Evolutionary conservation across 441 rosid genomes (phyloP).

Genomic region (Flueggea neowawraea): DNA sequence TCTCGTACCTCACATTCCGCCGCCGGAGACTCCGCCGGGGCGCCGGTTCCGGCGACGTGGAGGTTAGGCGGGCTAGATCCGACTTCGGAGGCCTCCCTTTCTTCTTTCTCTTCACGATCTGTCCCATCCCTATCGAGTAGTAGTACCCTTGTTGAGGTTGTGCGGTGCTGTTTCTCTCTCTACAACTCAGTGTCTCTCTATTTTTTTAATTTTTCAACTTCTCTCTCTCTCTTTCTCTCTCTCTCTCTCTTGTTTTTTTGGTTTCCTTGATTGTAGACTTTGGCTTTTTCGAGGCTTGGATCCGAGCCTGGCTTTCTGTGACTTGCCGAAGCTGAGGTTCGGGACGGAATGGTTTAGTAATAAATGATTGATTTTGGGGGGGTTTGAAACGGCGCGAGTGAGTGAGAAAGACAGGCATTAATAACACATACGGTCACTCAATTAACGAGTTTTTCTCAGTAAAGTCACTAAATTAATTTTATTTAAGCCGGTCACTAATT

Average conservation of each 20-base stretch:
- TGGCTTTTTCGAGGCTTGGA: conserved; percentile 33
- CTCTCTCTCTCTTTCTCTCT: conserved; percentile 3
- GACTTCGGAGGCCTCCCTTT: conserved; percentile 93
- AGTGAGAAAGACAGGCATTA: no score
- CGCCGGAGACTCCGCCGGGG: conserved; percentile 74
- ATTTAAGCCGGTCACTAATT: no score
- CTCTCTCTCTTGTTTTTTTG: conserved; percentile 3
- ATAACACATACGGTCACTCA: no score
- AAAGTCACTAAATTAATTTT: no score
- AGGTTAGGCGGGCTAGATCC: conserved; percentile 61
- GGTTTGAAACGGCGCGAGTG: conserved; percentile 24
- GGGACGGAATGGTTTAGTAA: conserved; percentile 14
- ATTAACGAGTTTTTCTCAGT: no score
- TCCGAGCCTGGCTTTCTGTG: conserved; percentile 25
- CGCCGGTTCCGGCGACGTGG: conserved; percentile 43
- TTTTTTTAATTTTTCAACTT: conserved; percentile 7
- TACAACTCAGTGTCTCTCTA: neutral
- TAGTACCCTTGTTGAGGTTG: no score
- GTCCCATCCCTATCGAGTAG: conserved; percentile 25
- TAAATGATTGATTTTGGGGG: conserved; percentile 27
- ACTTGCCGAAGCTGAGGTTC: conserved; percentile 26
- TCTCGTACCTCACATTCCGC: conserved; percentile 77
- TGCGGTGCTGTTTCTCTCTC: neutral
- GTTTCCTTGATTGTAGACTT: conserved; percentile 25
- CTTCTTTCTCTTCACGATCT: conserved; percentile 92